Base-by-base conservation (phyloP, 176 grass and related monocot species). In the Phoenix roebelenii region DNA sequence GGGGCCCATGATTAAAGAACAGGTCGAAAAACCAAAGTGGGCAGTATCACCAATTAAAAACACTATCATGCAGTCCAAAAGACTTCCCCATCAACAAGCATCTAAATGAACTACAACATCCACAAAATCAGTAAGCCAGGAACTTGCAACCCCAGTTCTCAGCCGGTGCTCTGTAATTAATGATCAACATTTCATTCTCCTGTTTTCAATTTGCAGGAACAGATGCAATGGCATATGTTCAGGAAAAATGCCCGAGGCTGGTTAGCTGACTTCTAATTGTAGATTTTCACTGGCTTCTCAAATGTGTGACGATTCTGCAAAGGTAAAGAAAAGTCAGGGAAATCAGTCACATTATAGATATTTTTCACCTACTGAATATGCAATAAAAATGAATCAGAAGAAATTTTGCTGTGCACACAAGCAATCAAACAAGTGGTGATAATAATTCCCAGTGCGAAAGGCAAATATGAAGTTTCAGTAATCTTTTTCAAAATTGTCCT, bases 261-360 rank as follows among this genome's bases (percentile, higher is more conserved):
- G 17, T 16, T 54, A 5, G 23, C 57, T 17, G 25, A 24, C 22
- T 59, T 56, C 80, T 87, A 97, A 72, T 97, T 97, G 70, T 96
- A 96, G 63, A 96, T 96, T 76, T 86, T 96, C 78, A 95, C 90
- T 65, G 92, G 72, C 80, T 89, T 91, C 75, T 97, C 92, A 55
- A 91, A 88, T 18, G 87, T 82, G 82, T 91, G 87, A 44, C 87
- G 81, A 72, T 85, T 97, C 92, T 97, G 83, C 87, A 85, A 1
- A 15, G 3, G 17, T 18, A 5, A 28, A 20, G 20, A 20, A 20
- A 20, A 23, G 0, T 23, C 14, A 5, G 16, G 24, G 10, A 59
- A 25, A 24, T 59, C 55, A 51, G 23, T 60, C 57, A 28, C 54
- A 63, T 64, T 15, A 74, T 22, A 68, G 60, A 57, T 19, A 28